phyloP scores from a whole-genome alignment of 441 rosid species.

The Adansonia madagascariensis region DNA sequence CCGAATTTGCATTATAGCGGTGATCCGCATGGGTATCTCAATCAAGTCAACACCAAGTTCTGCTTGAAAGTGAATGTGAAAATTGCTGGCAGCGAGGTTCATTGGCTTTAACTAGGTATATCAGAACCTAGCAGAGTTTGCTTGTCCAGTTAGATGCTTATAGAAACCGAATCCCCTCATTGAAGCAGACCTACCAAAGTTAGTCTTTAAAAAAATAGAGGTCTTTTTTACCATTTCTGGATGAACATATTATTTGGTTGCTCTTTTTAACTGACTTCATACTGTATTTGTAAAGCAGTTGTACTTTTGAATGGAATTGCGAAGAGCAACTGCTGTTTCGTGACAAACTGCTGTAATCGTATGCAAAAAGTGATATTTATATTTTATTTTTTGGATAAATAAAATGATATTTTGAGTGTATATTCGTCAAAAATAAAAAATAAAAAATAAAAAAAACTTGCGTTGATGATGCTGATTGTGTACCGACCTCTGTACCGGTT shows the following conservation, averaged over 20 bases:
- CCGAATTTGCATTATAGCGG: neutral
- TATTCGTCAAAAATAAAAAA: neutral
- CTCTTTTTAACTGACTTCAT: neutral
- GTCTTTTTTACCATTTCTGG: slow-evolving; percentile 2
- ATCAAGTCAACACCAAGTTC: neutral
- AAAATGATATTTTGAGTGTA: neutral
- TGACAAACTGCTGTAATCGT: slow-evolving; percentile 9
- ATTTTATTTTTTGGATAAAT: neutral
- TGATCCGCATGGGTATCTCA: neutral
- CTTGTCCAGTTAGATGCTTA: neutral
- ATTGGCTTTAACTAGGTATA: neutral
- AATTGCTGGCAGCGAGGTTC: neutral
- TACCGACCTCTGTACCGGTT: neutral
- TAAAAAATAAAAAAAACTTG: neutral
- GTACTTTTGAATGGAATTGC: neutral
- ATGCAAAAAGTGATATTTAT: neutral
- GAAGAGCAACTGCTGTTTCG: slow-evolving; percentile 14
- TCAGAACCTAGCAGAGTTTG: neutral
- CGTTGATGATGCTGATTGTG: neutral
- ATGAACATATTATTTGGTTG: slow-evolving; percentile 11
- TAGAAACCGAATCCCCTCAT: neutral
- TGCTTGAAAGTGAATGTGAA: neutral
- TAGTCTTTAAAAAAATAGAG: neutral
- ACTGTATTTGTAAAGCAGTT: neutral
- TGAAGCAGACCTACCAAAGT: slow-evolving; percentile 4